phyloP scores from a whole-genome alignment of 2,329 filamentous ascomycete genomes.

The Fusarium oligoseptatum region DNA sequence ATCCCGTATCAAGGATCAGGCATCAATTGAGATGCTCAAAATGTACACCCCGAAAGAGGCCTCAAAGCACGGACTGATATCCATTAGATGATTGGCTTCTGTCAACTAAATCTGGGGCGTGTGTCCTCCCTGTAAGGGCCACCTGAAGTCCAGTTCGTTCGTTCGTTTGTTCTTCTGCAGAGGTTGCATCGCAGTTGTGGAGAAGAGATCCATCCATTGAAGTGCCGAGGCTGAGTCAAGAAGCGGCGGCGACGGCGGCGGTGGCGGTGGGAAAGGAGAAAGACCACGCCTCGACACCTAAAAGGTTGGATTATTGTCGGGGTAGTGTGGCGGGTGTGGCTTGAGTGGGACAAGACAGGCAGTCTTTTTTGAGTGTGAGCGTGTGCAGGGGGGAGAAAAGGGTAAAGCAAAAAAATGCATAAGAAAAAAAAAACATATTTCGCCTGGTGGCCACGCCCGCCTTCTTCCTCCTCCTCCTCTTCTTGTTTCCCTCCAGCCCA shows the following conservation, averaged over 20 bases:
- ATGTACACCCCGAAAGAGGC: conserved; percentile 6
- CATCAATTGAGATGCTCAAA: conserved; percentile 21
- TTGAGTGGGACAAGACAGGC: conserved; percentile 8
- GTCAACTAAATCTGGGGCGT: neutral
- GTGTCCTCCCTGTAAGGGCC: conserved; percentile 6
- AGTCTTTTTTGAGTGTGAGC: neutral
- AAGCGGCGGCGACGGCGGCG: neutral
- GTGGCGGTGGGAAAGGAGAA: neutral
- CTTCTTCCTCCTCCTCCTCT: conserved; percentile 31
- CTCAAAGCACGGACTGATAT: conserved; percentile 2
- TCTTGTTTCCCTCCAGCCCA: conserved; percentile 48
- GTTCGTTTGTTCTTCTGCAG: neutral
- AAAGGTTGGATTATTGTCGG: neutral
- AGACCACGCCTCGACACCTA: neutral
- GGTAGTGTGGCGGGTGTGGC: conserved; percentile 25
- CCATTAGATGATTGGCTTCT: conserved; percentile 27
- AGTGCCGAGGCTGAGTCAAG: conserved; percentile 34
- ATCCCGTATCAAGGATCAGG: conserved; percentile 23
- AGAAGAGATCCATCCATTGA: conserved; percentile 13
- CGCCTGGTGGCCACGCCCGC: conserved; percentile 35
- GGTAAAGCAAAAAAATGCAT: conserved; percentile 30
- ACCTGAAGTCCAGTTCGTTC: neutral
- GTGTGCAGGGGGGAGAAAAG: conserved; percentile 20
- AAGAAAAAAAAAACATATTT: conserved; percentile 46
- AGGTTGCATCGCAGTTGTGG: conserved; percentile 1